Conservation (phyloP, 2,329 filamentous ascomycete species). For the Penicillium capsulatum region DNA sequence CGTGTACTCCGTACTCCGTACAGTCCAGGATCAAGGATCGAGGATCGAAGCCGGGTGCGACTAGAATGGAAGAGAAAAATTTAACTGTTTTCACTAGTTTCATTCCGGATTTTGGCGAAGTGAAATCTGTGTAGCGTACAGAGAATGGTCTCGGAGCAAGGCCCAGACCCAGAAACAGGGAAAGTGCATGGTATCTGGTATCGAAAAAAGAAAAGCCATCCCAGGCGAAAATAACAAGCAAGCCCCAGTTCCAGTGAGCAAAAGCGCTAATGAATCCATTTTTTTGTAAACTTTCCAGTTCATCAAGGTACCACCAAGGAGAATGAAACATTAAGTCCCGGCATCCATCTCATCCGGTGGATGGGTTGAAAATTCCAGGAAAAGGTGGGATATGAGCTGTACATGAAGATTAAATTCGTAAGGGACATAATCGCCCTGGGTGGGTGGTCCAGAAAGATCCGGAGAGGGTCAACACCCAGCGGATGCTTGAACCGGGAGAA, state of each 20-base stretch:
- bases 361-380: slow-evolving; percentile 16
- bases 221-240: slow-evolving; percentile 10
- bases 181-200: slow-evolving; percentile 30
- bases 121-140: slow-evolving; percentile 20
- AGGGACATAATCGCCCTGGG: slow-evolving; percentile 14
- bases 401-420: slow-evolving; percentile 32
- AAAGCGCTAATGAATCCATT: slow-evolving; percentile 8
- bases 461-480: slow-evolving; percentile 28
- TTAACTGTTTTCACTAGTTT: slow-evolving; percentile 4
- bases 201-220: slow-evolving; percentile 15
- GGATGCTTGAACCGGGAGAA: slow-evolving; percentile 25
- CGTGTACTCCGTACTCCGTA: neutral
- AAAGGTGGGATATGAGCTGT: slow-evolving; percentile 25
- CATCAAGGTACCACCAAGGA: no score
- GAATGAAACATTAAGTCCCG: neutral
- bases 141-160: slow-evolving; percentile 6
- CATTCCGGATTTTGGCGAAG: slow-evolving; percentile 8
- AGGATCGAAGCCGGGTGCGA: neutral
- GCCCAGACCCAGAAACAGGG: slow-evolving; percentile 14
- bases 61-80: no score
- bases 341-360: neutral
- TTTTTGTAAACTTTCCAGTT: slow-evolving; percentile 17
- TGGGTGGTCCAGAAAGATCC: slow-evolving; percentile 20
- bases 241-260: slow-evolving; percentile 10
- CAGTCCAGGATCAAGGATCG: neutral